Percentiles rank a stretch among this genome's conserved stretches.
These are phyloP conservation scores for Fusarium annulatum DNA, from an alignment of 2,329 filamentous ascomycete species.

Conservation along the genomic window DNA sequence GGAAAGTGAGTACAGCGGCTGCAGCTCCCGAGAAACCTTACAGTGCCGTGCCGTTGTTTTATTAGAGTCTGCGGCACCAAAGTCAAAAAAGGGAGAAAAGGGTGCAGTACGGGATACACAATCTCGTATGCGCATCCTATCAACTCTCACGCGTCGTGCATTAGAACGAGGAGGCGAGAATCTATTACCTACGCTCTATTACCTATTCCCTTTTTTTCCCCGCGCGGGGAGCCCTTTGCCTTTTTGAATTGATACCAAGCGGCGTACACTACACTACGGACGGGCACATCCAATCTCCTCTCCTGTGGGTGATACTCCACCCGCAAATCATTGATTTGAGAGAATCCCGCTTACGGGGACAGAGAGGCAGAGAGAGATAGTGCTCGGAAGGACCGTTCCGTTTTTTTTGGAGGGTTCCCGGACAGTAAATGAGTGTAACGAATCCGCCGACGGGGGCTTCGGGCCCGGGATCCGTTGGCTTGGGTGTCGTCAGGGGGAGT, in stretches of 20 bases:
- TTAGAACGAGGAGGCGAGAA: not conserved
- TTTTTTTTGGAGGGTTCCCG: not conserved
- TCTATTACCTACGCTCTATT: slow-evolving; percentile 13
- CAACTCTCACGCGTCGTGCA: slow-evolving; percentile 5
- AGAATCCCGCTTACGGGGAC: slow-evolving; percentile 15
- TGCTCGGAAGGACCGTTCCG: slow-evolving; percentile 22
- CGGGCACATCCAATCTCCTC: not conserved
- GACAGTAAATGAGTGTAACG: slow-evolving; percentile 61
- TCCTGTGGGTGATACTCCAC: slow-evolving; percentile 6
- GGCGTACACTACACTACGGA: not conserved
- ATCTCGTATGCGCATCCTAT: slow-evolving; percentile 9
- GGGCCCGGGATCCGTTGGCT: slow-evolving; percentile 59
- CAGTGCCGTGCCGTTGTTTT: not conserved
- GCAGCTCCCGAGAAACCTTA: not conserved
- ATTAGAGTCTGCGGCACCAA: not conserved
- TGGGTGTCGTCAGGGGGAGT: slow-evolving; percentile 49
- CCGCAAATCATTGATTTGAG: slow-evolving; percentile 18
- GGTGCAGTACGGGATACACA: not conserved
- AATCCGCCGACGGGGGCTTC: slow-evolving; percentile 64
- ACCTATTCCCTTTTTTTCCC: not conserved
- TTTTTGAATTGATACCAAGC: not conserved
- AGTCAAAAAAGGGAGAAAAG: not conserved
- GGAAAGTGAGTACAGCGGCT: not conserved
- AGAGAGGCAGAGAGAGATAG: not conserved
- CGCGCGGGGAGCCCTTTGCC: not conserved